Evolutionary conservation across 1,284 basidiomycete genomes (phyloP), one percentile per base, ranked within the genome.

Genomic region (Puccinia sorghi): DNA sequence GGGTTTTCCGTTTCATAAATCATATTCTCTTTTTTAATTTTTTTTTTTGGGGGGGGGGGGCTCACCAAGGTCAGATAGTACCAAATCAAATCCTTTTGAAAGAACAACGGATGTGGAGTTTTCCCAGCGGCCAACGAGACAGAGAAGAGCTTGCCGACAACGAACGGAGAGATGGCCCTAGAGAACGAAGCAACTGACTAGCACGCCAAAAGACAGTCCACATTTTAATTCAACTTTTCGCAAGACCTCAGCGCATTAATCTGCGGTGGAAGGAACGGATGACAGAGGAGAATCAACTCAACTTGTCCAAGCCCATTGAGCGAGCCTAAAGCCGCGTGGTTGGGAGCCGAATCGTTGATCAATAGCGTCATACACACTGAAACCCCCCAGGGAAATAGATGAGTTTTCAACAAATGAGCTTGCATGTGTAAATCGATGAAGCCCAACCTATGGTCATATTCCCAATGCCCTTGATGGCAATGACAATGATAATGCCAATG

Each of bases 251-350:
- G 32, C 2, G 11, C 56, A 27, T 27, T 8, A 8, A 4, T 52
- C 43, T 50, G 25, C 43, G 13, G 17, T 46, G 48, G 6, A 48
- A 43, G 27, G 22, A 64, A 22, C 61, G 25, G 3, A 63, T 54
- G 54, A 20, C 13, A 74, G 39, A 37, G 22, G 13, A 37, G 41
- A 5, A 13, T 46, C 20, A 17, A 64, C 74, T 27, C 39, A 61
- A 67, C 64, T 61, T 76, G 74, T 12, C 59, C 74, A 13, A 76
- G 54, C 41, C 74, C 74, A 76, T 76, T 76, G 37, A 76, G 20
- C 12, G 74, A 67, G 52, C 74, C 74, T 9, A 76, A 32, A 43
- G 74, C 39, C 20, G 41, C 61, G 41, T 27, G 46, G 43, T 43
- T 76, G 11, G 74, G 74, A 2, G 74, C 61, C 27, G 74, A 50